Conservation (phyloP, 176 grass and related monocot genomes). For the Eragrostis nindensis region DNA sequence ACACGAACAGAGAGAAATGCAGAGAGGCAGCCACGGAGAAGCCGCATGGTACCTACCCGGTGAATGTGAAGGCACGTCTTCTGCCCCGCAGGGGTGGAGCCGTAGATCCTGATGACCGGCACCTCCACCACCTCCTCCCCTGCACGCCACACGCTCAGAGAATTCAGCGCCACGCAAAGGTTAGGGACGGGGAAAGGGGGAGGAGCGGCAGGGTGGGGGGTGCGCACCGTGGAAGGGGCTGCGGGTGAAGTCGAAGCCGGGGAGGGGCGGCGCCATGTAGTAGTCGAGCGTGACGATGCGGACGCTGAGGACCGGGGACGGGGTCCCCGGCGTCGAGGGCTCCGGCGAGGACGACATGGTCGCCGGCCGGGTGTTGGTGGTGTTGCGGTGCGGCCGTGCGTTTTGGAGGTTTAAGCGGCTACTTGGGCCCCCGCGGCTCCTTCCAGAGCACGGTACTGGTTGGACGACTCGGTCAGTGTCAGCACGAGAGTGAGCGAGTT, state of each 20-base stretch:
- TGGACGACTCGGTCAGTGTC: neutral
- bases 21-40: constrained; percentile 3
- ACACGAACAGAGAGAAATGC: neutral
- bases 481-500: neutral
- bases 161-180: neutral
- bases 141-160: constrained; percentile 12
- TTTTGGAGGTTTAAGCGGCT: neutral
- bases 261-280: constrained; percentile 88
- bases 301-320: constrained; percentile 65
- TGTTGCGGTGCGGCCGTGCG: neutral
- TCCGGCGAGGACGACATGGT: constrained; percentile 34
- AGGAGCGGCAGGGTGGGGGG: neutral
- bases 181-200: neutral
- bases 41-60: constrained; percentile 45
- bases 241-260: constrained; percentile 69
- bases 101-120: constrained; percentile 90
- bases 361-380: neutral
- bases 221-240: constrained; percentile 75
- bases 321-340: constrained; percentile 45
- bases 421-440: neutral
- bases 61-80: constrained; percentile 95
- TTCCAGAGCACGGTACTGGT: neutral
- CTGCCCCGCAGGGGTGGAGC: constrained; percentile 86
- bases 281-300: constrained; percentile 88
- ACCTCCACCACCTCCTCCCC: constrained; percentile 69